These are phyloP conservation scores for Begonia loranthoides DNA, from an alignment of 306 rosid genomes.

Conservation along the genomic window DNA sequence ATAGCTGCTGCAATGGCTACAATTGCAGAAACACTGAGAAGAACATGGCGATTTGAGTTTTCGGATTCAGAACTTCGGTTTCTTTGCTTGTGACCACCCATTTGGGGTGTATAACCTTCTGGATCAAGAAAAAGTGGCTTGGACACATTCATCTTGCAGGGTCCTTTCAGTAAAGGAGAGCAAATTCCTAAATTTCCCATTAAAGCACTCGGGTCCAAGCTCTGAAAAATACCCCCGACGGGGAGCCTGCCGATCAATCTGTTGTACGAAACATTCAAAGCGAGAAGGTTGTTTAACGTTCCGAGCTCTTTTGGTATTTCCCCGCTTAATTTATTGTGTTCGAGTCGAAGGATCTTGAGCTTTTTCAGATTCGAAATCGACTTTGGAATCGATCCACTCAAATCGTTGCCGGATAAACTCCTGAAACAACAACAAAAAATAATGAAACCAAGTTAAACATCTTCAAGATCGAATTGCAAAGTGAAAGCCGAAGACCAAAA, in stretches of 20 bases:
- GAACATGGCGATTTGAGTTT: slow-evolving; percentile 26
- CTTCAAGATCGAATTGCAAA: background rate
- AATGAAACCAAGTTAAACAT: no score
- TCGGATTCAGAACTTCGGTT: background rate
- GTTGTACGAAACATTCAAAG: slow-evolving; percentile 69
- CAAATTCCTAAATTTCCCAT: slow-evolving; percentile 80
- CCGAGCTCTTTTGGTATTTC: slow-evolving; percentile 80
- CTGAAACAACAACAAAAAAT: slow-evolving; percentile 15
- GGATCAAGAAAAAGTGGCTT: slow-evolving; percentile 85
- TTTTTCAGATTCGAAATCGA: slow-evolving; percentile 47
- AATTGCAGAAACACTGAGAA: slow-evolving; percentile 66
- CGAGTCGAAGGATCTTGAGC: slow-evolving; percentile 57
- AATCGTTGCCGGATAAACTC: slow-evolving; percentile 59
- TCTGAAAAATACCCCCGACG: slow-evolving; percentile 34
- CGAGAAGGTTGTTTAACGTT: slow-evolving; percentile 56
- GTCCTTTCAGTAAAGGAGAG: slow-evolving; percentile 65
- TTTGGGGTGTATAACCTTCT: slow-evolving; percentile 36
- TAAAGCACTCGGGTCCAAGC: slow-evolving; percentile 58
- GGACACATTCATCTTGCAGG: slow-evolving; percentile 63
- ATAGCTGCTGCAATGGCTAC: slow-evolving; percentile 60
- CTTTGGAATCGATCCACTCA: slow-evolving; percentile 51
- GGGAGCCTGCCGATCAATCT: slow-evolving; percentile 80
- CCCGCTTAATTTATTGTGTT: slow-evolving; percentile 60
- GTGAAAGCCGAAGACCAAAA: background rate
- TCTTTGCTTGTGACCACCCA: slow-evolving; percentile 7